Base-by-base conservation (phyloP, 176 grass and related monocot species). In the Phoenix roebelenii region DNA sequence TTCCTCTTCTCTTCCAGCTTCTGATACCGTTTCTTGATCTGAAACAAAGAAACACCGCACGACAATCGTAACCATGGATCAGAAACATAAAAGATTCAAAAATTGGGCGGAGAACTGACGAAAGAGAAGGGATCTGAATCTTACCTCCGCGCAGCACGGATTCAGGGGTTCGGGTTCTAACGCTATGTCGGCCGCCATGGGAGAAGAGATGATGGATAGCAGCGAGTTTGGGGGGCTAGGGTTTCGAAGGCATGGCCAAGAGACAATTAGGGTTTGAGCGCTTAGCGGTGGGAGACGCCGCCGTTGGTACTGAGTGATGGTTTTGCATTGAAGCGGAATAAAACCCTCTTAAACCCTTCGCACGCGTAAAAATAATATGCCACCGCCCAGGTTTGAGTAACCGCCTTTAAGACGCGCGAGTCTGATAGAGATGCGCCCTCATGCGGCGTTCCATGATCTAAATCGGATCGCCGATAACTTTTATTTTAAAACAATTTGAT, bases 11-110 rank as follows among this genome's bases (percentile, higher is more conserved):
- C 64, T 66, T 91, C 79, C 15, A 62, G 1, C 56, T 88, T 79
- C 72, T 78, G 66, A 72, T 76, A 80, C 70, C 81, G 91, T 76
- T 70, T 79, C 80, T 61, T 85, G 6, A 97, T 52, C 93, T 97
- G 78, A 48, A 24, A 65, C 50, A 72, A 20, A 60, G 30, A 0
- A 24, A 26, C 4, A 68, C 23, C 35, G 4, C 50, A 4, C 59
- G 3, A 69, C 60, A 71, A 44, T 44, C 10, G 12, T 44, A 9
- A 44, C 35, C 35, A 57, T 19, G 28, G 26, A 19, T 76, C 35
- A 50, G 20, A 55, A 79, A 62, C 60, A 59, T 22, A 3, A 1
- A 17, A 54, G 19, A 14, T 54, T 18, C 15, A 30, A 39, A 60
- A 69, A 44, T 14, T 10, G 9, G 35, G 18, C 15, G 0, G 54